Percentiles rank a stretch among this genome's conserved stretches.
Conservation (phyloP, 306 rosid species). For the Sechiopsis laciniata region DNA sequence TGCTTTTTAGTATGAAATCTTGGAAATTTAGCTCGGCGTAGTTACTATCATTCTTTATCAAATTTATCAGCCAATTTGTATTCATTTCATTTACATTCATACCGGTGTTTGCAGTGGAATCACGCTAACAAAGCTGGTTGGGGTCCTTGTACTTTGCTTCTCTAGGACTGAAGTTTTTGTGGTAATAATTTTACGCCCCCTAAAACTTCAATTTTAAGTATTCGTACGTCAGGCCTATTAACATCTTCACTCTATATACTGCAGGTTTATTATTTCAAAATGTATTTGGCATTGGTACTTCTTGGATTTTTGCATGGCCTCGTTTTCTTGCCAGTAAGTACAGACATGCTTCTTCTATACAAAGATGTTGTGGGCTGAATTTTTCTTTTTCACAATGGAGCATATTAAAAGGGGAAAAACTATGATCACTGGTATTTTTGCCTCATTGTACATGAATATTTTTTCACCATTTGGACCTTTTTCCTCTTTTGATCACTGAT, state of each 20-base stretch:
- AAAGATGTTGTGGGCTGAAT: not conserved
- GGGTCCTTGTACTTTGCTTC: constrained; percentile 91
- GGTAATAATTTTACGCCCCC: constrained; percentile 43
- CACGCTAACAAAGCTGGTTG: constrained; percentile 88
- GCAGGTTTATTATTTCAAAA: constrained; percentile 94
- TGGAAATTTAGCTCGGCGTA: not conserved
- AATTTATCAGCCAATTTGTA: constrained; percentile 20
- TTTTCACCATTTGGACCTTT: too few relatives aligned
- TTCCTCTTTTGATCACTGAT: not conserved
- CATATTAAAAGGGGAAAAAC: not conserved
- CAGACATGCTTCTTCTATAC: not conserved
- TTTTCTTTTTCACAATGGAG: not conserved
- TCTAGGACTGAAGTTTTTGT: constrained; percentile 97
- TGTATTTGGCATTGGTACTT: constrained; percentile 88
- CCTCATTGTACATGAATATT: too few relatives aligned
- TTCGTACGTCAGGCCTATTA: not conserved
- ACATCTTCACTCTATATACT: constrained; percentile 24
- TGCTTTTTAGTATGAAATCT: constrained; percentile 11
- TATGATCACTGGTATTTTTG: not conserved
- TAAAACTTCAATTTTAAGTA: constrained; percentile 1
- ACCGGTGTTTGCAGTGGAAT: constrained; percentile 59
- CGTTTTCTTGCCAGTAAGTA: constrained; percentile 83
- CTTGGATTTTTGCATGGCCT: constrained; percentile 97
- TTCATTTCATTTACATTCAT: constrained; percentile 10
- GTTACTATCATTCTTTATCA: not conserved